phyloP scores from a whole-genome alignment of 2,329 filamentous ascomycete genomes.

The Apiospora aurea region DNA sequence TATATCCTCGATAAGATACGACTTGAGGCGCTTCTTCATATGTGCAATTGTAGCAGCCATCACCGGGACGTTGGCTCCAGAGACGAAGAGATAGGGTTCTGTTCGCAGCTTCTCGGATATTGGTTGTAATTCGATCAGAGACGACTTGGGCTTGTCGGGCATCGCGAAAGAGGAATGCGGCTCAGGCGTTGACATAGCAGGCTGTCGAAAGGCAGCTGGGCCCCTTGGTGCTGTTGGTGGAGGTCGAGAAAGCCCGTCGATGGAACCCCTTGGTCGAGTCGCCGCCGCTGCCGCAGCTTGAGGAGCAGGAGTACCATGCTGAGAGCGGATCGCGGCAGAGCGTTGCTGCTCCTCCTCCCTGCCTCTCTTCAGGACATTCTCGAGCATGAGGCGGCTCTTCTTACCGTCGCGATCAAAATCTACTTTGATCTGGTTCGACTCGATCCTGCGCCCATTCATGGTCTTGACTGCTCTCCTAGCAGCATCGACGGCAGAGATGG shows the following conservation, averaged over 20 bases:
- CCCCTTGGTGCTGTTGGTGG: slow-evolving; percentile 89
- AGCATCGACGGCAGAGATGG: slow-evolving; percentile 76
- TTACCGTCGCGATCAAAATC: slow-evolving; percentile 89
- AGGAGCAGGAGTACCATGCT: slow-evolving; percentile 35
- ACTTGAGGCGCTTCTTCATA: slow-evolving; percentile 87
- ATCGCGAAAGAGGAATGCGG: slow-evolving; percentile 45
- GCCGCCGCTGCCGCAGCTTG: slow-evolving; percentile 34
- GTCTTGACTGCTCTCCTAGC: slow-evolving; percentile 81
- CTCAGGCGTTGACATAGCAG: slow-evolving; percentile 41
- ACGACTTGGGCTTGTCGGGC: slow-evolving; percentile 54
- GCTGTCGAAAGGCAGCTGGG: slow-evolving; percentile 66
- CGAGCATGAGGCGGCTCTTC: slow-evolving; percentile 80
- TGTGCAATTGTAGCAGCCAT: slow-evolving; percentile 86
- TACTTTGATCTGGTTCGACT: slow-evolving; percentile 78
- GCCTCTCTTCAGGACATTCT: slow-evolving; percentile 74
- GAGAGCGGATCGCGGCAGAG: slow-evolving; percentile 31
- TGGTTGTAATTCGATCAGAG: slow-evolving; percentile 69
- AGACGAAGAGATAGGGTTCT: slow-evolving; percentile 89
- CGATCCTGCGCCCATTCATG: slow-evolving; percentile 81
- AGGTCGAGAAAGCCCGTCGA: slow-evolving; percentile 62
- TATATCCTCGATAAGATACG: slow-evolving; percentile 81
- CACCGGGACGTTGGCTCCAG: slow-evolving; percentile 86
- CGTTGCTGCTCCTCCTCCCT: slow-evolving; percentile 62
- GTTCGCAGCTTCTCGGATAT: slow-evolving; percentile 74
- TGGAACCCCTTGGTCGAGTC: slow-evolving; percentile 41